Evolutionary conservation across 177 flowering plant genomes (phyloP).

Genomic region (Vitis hybrid): DNA sequence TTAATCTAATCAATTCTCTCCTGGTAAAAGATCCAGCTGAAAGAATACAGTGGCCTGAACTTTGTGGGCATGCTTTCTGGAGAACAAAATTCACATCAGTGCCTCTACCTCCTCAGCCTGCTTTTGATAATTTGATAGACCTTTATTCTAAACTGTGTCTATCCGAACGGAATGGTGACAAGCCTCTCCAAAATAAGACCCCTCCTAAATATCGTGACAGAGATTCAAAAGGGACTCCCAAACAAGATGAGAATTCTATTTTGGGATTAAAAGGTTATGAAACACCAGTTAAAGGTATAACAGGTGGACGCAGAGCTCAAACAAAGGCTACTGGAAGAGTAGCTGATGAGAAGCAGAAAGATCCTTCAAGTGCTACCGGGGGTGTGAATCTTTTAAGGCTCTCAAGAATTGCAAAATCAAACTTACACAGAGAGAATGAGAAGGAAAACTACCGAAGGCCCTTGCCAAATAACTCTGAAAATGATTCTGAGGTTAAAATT

Average conservation of each 20-base stretch:
- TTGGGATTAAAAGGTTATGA: conserved; percentile 46
- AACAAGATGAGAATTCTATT: conserved; percentile 59
- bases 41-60: conserved; percentile 87
- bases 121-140: conserved; percentile 73
- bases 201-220: conserved; percentile 66
- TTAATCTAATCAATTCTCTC: conserved; percentile 69
- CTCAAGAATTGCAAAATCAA: conserved; percentile 94
- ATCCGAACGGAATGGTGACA: conserved; percentile 74
- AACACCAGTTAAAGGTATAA: conserved; percentile 59
- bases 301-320: conserved; percentile 54
- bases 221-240: conserved; percentile 42
- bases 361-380: conserved; percentile 45
- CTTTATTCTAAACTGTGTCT: conserved; percentile 59
- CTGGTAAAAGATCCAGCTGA: conserved; percentile 93
- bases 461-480: conserved; percentile 60
- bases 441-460: conserved; percentile 96
- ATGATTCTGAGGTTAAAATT: conserved; percentile 86
- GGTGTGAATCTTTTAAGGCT: conserved; percentile 84
- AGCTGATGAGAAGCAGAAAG: conserved; percentile 60
- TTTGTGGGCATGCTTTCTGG: conserved; percentile 91
- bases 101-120: conserved; percentile 90
- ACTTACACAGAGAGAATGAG: conserved; percentile 88
- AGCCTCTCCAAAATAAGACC: conserved; percentile 55
- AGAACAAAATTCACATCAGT: conserved; percentile 46
- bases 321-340: conserved; percentile 51